These are phyloP conservation scores for Crithidia expoeki DNA, from an alignment of 208 protist genomes.

Conservation along the genomic window DNA sequence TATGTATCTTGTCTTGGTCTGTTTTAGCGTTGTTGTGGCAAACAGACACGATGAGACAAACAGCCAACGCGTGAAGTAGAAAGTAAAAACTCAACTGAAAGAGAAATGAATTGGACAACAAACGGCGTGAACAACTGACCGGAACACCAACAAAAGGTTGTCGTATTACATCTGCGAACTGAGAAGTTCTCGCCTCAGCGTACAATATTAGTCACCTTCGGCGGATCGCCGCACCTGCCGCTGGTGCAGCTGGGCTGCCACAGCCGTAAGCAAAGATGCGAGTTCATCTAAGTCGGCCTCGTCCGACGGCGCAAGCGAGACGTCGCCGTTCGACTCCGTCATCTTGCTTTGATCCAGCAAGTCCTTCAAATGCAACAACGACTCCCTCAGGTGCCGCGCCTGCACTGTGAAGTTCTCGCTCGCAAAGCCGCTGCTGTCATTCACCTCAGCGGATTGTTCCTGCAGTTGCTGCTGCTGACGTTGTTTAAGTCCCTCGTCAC, in stretches of 20 bases:
- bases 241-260: slow-evolving; percentile 51
- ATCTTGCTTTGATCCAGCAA: slow-evolving; percentile 43
- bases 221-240: slow-evolving; percentile 31
- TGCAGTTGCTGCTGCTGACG: background rate
- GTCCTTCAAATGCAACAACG: slow-evolving; percentile 47
- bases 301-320: slow-evolving; percentile 5
- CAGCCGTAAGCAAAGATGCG: slow-evolving; percentile 32
- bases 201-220: slow-evolving; percentile 15
- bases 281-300: slow-evolving; percentile 42
- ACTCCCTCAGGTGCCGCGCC: slow-evolving; percentile 47
- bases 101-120: no score
- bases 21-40: no score
- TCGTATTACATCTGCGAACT: no score
- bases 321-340: background rate
- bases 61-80: no score
- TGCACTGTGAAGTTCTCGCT: slow-evolving; percentile 33
- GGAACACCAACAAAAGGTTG: no score
- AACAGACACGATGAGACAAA: no score
- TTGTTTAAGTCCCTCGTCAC: background rate
- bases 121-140: no score
- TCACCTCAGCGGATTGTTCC: background rate
- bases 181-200: no score
- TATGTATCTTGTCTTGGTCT: no score
- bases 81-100: no score
- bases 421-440: background rate